These are phyloP conservation scores for Cordia subcordata DNA, from an alignment of 257 asterid species.

Conservation along the genomic window DNA sequence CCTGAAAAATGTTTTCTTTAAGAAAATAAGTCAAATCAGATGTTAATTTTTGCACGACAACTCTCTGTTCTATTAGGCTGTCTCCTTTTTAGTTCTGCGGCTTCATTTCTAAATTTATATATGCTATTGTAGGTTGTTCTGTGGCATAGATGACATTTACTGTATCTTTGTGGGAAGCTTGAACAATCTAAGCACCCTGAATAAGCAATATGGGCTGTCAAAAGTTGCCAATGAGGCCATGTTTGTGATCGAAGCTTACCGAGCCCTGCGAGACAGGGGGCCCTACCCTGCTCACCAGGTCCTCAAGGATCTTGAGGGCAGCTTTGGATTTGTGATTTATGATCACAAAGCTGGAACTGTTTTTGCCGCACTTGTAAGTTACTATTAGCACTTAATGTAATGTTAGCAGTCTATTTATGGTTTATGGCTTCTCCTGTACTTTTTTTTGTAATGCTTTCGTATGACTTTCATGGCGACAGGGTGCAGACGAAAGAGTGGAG, in stretches of 20 bases:
- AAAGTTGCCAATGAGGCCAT: slow-evolving; percentile 69
- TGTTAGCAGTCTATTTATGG: too few relatives aligned
- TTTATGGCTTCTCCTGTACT: too few relatives aligned
- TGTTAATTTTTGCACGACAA: too few relatives aligned
- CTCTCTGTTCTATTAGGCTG: too few relatives aligned
- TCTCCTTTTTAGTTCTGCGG: too few relatives aligned
- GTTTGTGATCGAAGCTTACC: slow-evolving; percentile 66
- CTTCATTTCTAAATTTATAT: too few relatives aligned
- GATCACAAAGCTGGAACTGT: slow-evolving; percentile 66
- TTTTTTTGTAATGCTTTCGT: background rate
- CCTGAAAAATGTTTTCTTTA: too few relatives aligned
- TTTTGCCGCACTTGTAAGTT: slow-evolving; percentile 77
- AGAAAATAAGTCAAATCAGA: too few relatives aligned
- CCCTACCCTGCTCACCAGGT: slow-evolving; percentile 93
- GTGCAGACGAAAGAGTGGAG: slow-evolving; percentile 56
- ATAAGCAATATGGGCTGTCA: slow-evolving; percentile 74
- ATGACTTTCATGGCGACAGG: slow-evolving; percentile 30
- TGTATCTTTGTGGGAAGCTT: slow-evolving; percentile 71
- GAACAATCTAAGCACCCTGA: slow-evolving; percentile 54
- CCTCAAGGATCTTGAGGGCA: slow-evolving; percentile 79
- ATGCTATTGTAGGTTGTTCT: slow-evolving; percentile 52
- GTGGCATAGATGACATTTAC: slow-evolving; percentile 70
- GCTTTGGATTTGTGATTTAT: slow-evolving; percentile 81
- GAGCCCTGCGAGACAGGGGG: slow-evolving; percentile 86
- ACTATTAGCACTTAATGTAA: too few relatives aligned